A percentile compares a stretch with the other conserved stretches of the same genome.
Evolutionary conservation across 208 protist species (phyloP).

Genomic region (Leishmania tropica): DNA sequence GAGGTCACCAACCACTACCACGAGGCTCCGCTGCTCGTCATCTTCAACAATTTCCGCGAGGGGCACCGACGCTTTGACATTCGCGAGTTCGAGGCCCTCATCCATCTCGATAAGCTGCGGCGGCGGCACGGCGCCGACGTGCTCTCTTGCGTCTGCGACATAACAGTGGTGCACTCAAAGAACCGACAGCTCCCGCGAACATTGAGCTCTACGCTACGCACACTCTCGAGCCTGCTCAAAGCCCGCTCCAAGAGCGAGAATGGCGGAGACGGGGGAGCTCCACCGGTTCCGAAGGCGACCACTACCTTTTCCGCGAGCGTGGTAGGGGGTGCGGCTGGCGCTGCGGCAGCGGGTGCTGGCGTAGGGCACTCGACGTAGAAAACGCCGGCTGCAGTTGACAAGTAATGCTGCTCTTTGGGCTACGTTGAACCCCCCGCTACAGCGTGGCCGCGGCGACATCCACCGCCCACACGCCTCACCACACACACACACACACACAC

Average conservation of each 20-base stretch:
- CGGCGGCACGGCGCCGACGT: conserved; percentile 39
- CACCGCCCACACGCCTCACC: too few relatives aligned
- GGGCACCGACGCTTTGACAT: conserved; percentile 39
- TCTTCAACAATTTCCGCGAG: conserved; percentile 86
- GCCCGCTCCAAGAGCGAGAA: conserved; percentile 4
- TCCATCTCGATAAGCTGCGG: conserved; percentile 58
- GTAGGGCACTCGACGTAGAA: not conserved
- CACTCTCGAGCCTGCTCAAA: conserved; percentile 52
- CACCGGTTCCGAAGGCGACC: conserved; percentile 29
- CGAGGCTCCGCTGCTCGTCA: conserved; percentile 59
- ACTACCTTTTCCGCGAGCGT: conserved; percentile 1
- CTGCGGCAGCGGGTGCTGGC: conserved; percentile 11
- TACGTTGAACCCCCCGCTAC: not conserved
- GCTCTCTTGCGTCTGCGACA: conserved; percentile 69
- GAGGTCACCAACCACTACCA: conserved; percentile 57
- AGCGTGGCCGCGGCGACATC: not conserved
- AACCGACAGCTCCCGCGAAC: conserved; percentile 41
- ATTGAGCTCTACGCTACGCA: conserved; percentile 44
- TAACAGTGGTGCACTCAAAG: conserved; percentile 65
- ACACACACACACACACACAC: too few relatives aligned
- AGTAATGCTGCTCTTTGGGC: not conserved
- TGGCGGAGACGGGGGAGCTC: not conserved
- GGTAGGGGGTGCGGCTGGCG: conserved; percentile 9
- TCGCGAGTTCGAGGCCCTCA: conserved; percentile 35
- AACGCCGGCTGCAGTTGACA: not conserved